Conservation (phyloP, 768 basidiomycete genomes). For the Serendipita vermifera region DNA sequence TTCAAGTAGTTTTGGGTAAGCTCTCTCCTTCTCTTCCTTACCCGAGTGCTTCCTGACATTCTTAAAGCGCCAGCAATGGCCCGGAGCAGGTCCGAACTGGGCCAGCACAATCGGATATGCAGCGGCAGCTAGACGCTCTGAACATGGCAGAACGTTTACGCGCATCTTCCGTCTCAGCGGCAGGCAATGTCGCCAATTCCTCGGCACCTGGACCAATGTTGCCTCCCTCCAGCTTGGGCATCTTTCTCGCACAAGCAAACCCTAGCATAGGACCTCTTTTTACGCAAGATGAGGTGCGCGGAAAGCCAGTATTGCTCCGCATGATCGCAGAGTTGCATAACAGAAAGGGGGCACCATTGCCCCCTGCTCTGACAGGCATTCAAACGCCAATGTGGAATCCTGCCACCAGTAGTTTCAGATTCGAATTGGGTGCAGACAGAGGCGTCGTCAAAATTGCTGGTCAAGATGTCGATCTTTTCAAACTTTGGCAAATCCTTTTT, state of each 20-base stretch:
- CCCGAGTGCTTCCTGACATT: conserved; percentile 4
- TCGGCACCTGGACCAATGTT: not conserved
- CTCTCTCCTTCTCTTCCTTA: not conserved
- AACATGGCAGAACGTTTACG: conserved; percentile 6
- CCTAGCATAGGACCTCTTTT: conserved; percentile 2
- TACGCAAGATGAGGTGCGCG: not conserved
- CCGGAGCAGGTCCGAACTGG: not conserved
- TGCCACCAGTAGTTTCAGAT: not conserved
- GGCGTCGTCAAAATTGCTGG: conserved; percentile 1
- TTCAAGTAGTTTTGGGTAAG: not conserved
- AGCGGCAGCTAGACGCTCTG: conserved; percentile 9
- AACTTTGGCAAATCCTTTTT: conserved; percentile 2
- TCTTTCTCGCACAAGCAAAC: not conserved
- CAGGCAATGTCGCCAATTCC: not conserved
- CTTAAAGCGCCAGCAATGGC: not conserved
- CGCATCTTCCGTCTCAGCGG: not conserved
- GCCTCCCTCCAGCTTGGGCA: not conserved
- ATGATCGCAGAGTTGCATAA: not conserved
- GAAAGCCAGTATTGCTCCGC: not conserved
- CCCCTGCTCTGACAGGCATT: not conserved
- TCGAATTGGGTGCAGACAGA: not conserved
- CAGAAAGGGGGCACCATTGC: not conserved
- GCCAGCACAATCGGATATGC: not conserved
- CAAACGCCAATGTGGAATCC: not conserved
- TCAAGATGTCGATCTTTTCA: conserved; percentile 4